Evolutionary conservation across 1,284 basidiomycete species (phyloP).

Genomic region (Porodaedalea pini): DNA sequence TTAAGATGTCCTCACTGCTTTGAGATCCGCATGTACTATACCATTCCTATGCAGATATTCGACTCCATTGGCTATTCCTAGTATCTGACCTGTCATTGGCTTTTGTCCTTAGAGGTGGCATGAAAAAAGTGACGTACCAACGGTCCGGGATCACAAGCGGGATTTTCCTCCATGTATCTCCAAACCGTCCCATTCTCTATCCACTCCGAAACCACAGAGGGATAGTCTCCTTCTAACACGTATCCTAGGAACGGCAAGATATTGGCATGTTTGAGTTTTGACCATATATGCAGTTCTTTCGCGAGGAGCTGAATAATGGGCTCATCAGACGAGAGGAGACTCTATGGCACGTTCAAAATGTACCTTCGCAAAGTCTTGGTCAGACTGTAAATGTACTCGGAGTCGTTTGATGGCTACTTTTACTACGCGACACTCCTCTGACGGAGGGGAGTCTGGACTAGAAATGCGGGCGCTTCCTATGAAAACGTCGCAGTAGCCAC

Average conservation of each 20-base stretch:
- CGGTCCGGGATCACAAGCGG: background rate
- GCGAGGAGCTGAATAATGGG: slow-evolving; percentile 10
- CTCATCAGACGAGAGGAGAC: no score
- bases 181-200: slow-evolving; percentile 11
- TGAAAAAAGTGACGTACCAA: background rate
- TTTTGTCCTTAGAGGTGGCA: no score
- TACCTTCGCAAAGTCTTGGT: no score
- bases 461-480: no score
- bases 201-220: slow-evolving; percentile 17
- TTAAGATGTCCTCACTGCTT: slow-evolving; percentile 1
- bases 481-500: no score
- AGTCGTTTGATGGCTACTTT: no score
- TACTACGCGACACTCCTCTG: no score
- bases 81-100: background rate
- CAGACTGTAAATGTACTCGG: no score
- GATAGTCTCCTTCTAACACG: slow-evolving; percentile 8
- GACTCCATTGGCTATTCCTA: background rate
- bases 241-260: slow-evolving; percentile 19
- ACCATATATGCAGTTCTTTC: slow-evolving; percentile 15
- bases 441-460: no score
- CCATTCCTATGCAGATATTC: slow-evolving; percentile 3
- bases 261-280: slow-evolving; percentile 15
- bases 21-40: slow-evolving; percentile 15
- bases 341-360: no score
- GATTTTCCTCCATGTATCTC: background rate